Conservation (phyloP, 805 yeast species). For the Saccharomycopsis selenospora region DNA sequence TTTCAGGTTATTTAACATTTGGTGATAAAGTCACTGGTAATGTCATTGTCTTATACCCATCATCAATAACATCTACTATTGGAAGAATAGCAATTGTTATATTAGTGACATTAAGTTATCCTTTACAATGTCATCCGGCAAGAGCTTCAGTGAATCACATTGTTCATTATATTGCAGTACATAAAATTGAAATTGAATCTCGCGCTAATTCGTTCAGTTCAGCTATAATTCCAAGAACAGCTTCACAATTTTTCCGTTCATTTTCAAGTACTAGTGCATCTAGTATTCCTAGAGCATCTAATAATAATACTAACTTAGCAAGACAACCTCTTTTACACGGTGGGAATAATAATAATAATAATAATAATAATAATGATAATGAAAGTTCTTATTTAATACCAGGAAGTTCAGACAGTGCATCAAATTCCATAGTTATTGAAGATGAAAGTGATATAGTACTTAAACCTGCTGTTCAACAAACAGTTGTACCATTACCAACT, state of each 20-base stretch:
- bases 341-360: background rate
- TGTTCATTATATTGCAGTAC: constrained; percentile 37
- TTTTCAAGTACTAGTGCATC: constrained; percentile 11
- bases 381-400: constrained; percentile 5
- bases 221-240: constrained; percentile 9
- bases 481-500: constrained; percentile 15
- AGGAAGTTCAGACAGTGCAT: background rate
- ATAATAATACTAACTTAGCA: background rate
- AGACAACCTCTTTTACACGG: background rate
- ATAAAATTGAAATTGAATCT: constrained; percentile 19
- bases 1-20: constrained; percentile 78
- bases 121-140: constrained; percentile 87
- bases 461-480: background rate
- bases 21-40: constrained; percentile 77
- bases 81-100: constrained; percentile 78
- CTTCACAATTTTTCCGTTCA: constrained; percentile 18
- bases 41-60: constrained; percentile 70
- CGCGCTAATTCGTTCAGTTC: constrained; percentile 19
- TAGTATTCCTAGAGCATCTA: constrained; percentile 1
- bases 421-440: constrained; percentile 10
- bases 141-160: constrained; percentile 76
- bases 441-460: constrained; percentile 4
- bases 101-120: constrained; percentile 77
- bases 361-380: background rate
- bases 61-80: constrained; percentile 55